Percentiles rank a stretch among this genome's conserved stretches.
These are phyloP conservation scores for Cucurbita moschata DNA, from an alignment of 306 rosid genomes.

Conservation along the genomic window DNA sequence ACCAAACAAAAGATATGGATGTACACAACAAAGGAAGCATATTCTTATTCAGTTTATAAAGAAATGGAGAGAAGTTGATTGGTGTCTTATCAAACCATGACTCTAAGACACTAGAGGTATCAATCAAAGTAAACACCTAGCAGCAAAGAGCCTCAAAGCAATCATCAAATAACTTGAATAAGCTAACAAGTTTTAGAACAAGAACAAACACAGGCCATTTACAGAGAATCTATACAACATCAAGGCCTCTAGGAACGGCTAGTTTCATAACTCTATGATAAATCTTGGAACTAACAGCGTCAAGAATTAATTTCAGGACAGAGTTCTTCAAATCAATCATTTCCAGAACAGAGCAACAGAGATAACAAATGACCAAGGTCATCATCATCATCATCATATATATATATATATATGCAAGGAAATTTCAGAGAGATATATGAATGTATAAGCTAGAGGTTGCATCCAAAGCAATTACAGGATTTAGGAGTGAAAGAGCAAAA, in stretches of 20 bases:
- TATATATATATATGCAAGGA: background rate
- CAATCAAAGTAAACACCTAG: background rate
- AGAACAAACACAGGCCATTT: background rate
- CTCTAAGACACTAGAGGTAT: background rate
- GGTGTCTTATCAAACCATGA: constrained; percentile 1
- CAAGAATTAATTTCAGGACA: background rate
- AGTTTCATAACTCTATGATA: background rate
- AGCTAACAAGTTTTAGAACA: background rate
- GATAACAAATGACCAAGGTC: background rate
- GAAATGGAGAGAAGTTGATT: background rate
- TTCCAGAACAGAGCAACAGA: background rate
- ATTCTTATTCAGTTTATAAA: background rate
- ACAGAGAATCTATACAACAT: background rate
- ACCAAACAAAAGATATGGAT: background rate
- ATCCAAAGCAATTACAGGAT: constrained; percentile 98
- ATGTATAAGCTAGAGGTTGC: constrained; percentile 42
- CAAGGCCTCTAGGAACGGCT: background rate
- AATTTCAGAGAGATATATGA: background rate
- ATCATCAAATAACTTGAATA: background rate
- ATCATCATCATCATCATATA: background rate
- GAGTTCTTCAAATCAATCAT: constrained; percentile 7
- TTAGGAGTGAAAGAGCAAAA: constrained; percentile 98
- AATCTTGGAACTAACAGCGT: background rate
- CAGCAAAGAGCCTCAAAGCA: background rate
- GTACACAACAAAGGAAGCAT: background rate